Evolutionary conservation across 257 asterid species (phyloP).

Genomic region (Thymus mandschuricus): DNA sequence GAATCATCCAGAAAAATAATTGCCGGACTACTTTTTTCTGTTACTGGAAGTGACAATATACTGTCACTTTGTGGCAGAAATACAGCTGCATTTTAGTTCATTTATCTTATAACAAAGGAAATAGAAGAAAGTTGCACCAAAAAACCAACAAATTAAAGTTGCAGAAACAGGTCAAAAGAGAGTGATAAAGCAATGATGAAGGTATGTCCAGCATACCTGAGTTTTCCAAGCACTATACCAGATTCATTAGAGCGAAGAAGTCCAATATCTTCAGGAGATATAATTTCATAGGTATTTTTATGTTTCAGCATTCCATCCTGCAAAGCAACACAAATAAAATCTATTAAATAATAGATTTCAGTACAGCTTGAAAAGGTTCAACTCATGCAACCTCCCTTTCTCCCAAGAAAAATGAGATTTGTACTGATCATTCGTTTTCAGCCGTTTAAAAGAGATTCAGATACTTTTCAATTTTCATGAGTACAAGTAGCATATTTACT

Average conservation of each 20-base stretch:
- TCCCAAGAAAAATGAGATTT: too few relatives aligned
- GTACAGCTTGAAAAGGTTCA: not conserved
- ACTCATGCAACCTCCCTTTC: not conserved
- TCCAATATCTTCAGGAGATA: slow-evolving; percentile 96
- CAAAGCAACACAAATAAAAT: slow-evolving; percentile 25
- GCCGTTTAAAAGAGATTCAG: too few relatives aligned
- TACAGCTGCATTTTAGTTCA: too few relatives aligned
- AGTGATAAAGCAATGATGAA: not conserved
- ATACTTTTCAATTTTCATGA: too few relatives aligned
- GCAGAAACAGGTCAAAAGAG: not conserved
- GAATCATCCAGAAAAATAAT: not conserved
- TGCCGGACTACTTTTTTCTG: not conserved
- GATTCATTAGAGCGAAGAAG: slow-evolving; percentile 84
- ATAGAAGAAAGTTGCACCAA: slow-evolving; percentile 1
- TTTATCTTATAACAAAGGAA: not conserved
- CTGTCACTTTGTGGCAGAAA: too few relatives aligned
- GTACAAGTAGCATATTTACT: too few relatives aligned
- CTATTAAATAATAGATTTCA: not conserved
- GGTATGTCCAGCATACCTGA: slow-evolving; percentile 57
- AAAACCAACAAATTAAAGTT: not conserved
- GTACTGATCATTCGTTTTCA: too few relatives aligned
- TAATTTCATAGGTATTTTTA: slow-evolving; percentile 88
- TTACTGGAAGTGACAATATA: not conserved
- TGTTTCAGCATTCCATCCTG: slow-evolving; percentile 98
- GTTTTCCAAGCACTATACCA: slow-evolving; percentile 97